Base-by-base conservation (phyloP, 495 filamentous ascomycete genomes). In the Penicillium antarcticum region DNA sequence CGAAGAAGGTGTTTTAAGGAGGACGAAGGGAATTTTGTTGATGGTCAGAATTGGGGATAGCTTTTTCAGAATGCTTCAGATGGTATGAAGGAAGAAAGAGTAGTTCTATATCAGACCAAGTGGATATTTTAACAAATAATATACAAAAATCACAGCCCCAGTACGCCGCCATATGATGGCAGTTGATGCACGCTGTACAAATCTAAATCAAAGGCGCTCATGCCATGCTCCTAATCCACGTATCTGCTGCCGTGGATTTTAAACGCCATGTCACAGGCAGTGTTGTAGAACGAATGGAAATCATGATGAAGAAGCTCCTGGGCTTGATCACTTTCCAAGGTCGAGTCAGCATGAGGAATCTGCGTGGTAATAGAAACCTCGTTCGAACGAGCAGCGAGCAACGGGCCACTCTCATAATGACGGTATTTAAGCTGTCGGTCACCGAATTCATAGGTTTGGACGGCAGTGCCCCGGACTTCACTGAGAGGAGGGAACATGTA, bases 191-290 rank as follows among this genome's bases (percentile, higher is more conserved):
- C 47, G 38, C 47, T 49, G 38, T 49, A 42, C 47, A 49, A 34
- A 24, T 12, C 33, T 39, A 18, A 34, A 49, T 21, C 8, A 18
- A 33, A 34, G 3, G 13, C 26, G 21, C 12, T 11, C 45, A 26
- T n/a, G 34, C 16, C 11, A 9, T 32, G 13, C 18, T 3, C 23
- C 18, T 34, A 33, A 40, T 49, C 36, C 47, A 32, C 17, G 18
- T 41, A 32, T 33, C 47, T 32, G 29, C 31, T 42, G 3, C 24
- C 36, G 39, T 68, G 59, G 26, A 68, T 33, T 52, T 60, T 52
- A 43, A 74, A 72, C 9, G 71, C 69, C 63, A 76, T 62, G 7
- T 62, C 50, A 40, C 69, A 74, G 2, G 71, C 66, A 0, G 67
- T 47, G 4, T 46, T 66, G 33, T 73, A 74, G 38, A 76, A 72